Evolutionary conservation across 306 rosid species (phyloP), one percentile per base, ranked within the genome.

Genomic region (Begonia loranthoides): DNA sequence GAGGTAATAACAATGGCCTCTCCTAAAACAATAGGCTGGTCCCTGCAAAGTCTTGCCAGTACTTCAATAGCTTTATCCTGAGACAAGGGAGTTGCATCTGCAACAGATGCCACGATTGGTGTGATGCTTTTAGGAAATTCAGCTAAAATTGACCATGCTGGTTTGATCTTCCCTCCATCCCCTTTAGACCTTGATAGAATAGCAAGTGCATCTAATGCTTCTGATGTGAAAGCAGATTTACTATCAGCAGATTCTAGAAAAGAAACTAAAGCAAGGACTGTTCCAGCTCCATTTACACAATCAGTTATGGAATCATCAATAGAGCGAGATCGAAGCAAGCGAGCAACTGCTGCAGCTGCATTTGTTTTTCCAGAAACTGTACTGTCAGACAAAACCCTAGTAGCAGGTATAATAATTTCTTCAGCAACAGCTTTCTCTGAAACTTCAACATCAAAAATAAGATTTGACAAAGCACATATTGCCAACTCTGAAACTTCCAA

Each of bases 291-390:
- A 63, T 82, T 79, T 57, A 90, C 87, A 66, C 95, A 80, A 56
- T 90, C 95, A 60, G 79, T 80, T 51, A 90, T 67, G 58, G 67
- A 75, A 62, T 57, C 17, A 63, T 85, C 87, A 64, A 82, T 78
- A 73, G 54, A 57, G 17, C 75, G 87, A 70, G 81, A 85, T 60
- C 72, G 85, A 58, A 90, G 76, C 59, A 90, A 74, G 64, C 95
- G 95, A 53, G 95, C 87, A 66, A 85, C 81, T 43, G 87, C 97
- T 41, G 97, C 94, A 61, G 97, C 94, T 52, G 97, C 94, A 70
- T 72, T 87, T 61, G 83, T 61, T 70, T 90, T 85, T 52, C 97
- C 94, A 19, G 76, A 76, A 39, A 74, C 49, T 15, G 95, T 67
- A 65, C 97, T 95, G 74, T 89, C 94, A 34, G 62, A 69, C 68